Evolutionary conservation across 306 rosid species (phyloP), one percentile per base, ranked within the genome.

Genomic region (Gleditsia sinensis): DNA sequence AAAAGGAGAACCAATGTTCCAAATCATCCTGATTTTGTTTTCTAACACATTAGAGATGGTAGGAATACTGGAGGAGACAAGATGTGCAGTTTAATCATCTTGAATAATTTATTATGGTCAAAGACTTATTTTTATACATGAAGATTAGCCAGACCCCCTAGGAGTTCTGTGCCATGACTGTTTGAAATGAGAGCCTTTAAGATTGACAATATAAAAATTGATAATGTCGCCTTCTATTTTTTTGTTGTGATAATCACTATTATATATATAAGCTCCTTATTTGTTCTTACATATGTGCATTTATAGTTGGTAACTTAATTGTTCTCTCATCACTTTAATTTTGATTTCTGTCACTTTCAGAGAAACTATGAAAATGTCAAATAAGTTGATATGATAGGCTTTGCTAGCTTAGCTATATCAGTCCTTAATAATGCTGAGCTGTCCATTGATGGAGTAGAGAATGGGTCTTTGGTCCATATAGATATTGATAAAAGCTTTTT

Each of bases 401-500:
- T 53, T 53, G 32, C 59, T 11, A 23, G 32, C n/a, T 53, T 32
- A 53, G 14, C 59, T 53, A 21, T 53, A 23, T 32, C 59, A 23
- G 59, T 53, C n/a, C 59, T 53, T 23, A 21, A 3, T 53, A 53
- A 53, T 23, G 59, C 59, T 23, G 59, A 53, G n/a, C 32, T 53
- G 59, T 53, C 59, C 3, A 53, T 53, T 23, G 59, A 53, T 23
- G 59, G 59, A n/a, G 59, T 4, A 10, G 59, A 24, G 59, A 53
- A 53, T 5, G 59, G 59, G 33, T 53, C 59, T 53, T 32, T 53
- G n/a, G 24, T 53, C 33, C 59, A 53, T 32, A 53, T 53, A 32
- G 59, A 53, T 53, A 10, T 24, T 24, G 93, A 88, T 80, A 87
- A 84, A 72, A 86, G 78, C 81, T 86, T 86, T 78, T 82, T 88